These are phyloP conservation scores for Puccinia sorghi DNA, from an alignment of 1,284 basidiomycete species.

Conservation along the genomic window DNA sequence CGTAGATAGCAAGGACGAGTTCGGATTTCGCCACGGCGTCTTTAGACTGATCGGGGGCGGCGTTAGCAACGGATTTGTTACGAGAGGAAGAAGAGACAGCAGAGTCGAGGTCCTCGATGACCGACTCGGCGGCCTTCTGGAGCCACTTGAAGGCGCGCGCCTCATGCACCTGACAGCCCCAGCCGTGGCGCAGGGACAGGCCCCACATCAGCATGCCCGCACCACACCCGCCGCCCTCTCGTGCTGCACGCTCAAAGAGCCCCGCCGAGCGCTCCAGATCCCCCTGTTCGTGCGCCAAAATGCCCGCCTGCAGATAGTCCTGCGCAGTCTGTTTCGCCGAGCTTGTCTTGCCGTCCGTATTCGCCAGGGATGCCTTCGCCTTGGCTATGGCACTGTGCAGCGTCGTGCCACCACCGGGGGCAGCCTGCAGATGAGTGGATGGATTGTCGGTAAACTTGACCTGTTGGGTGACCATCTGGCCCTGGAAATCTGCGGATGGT, in stretches of 20 bases:
- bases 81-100: constrained; percentile 55
- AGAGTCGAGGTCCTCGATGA: constrained; percentile 73
- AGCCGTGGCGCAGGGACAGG: constrained; percentile 79
- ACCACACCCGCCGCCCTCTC: constrained; percentile 73
- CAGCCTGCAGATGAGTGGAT: no score
- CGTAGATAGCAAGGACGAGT: constrained; percentile 82
- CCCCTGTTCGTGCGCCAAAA: constrained; percentile 76
- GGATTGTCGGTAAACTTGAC: no score
- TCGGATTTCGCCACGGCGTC: constrained; percentile 64
- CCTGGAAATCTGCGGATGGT: background rate
- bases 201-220: constrained; percentile 93
- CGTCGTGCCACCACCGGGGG: background rate
- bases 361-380: constrained; percentile 38
- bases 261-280: constrained; percentile 70
- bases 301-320: constrained; percentile 65
- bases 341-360: background rate
- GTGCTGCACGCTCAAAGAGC: constrained; percentile 79
- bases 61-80: constrained; percentile 58
- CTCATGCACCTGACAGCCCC: constrained; percentile 69
- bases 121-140: constrained; percentile 73
- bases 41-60: constrained; percentile 56
- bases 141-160: constrained; percentile 78
- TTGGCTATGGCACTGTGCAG: constrained; percentile 40
- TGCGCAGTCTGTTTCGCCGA: constrained; percentile 13
- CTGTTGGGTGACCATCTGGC: background rate